Conservation (phyloP, 768 basidiomycete genomes). For the Collybiopsis luxurians region DNA sequence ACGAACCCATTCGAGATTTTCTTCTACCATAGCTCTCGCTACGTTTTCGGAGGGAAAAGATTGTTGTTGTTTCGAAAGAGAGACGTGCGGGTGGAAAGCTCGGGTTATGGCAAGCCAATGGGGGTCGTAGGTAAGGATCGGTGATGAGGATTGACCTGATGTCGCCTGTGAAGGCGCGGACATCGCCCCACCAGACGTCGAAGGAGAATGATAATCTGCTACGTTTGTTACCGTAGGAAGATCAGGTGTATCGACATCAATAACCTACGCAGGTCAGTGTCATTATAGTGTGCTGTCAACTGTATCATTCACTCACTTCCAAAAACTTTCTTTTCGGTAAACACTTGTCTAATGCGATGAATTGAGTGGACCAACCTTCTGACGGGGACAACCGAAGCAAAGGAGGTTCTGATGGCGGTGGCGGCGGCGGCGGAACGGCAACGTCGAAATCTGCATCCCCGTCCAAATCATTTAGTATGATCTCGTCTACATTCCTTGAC, state of each 20-base stretch:
- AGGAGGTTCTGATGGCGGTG: constrained; percentile 10
- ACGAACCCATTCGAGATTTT: constrained; percentile 67
- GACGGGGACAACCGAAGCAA: no score
- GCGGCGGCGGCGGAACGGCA: constrained; percentile 29
- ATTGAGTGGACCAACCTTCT: constrained; percentile 48
- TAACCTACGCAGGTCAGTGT: constrained; percentile 44
- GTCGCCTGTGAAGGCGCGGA: constrained; percentile 6
- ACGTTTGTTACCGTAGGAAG: constrained; percentile 13
- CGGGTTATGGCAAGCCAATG: constrained; percentile 95
- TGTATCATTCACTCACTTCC: constrained; percentile 48
- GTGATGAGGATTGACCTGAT: constrained; percentile 17
- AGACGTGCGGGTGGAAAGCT: constrained; percentile 80
- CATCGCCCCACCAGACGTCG: neutral
- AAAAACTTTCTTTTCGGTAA: constrained; percentile 72
- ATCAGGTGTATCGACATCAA: constrained; percentile 46
- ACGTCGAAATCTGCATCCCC: constrained; percentile 25
- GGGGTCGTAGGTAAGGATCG: constrained; percentile 68
- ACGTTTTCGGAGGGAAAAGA: constrained; percentile 59
- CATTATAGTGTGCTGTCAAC: neutral
- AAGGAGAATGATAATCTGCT: neutral
- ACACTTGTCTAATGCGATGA: constrained; percentile 92
- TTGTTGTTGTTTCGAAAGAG: constrained; percentile 44
- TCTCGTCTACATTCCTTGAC: constrained; percentile 48
- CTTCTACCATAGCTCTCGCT: constrained; percentile 50
- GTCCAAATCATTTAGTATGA: constrained; percentile 45